Percentiles rank a stretch among this genome's conserved stretches.
phyloP scores from a whole-genome alignment of 176 grass and related monocot species.

The Typha latifolia region DNA sequence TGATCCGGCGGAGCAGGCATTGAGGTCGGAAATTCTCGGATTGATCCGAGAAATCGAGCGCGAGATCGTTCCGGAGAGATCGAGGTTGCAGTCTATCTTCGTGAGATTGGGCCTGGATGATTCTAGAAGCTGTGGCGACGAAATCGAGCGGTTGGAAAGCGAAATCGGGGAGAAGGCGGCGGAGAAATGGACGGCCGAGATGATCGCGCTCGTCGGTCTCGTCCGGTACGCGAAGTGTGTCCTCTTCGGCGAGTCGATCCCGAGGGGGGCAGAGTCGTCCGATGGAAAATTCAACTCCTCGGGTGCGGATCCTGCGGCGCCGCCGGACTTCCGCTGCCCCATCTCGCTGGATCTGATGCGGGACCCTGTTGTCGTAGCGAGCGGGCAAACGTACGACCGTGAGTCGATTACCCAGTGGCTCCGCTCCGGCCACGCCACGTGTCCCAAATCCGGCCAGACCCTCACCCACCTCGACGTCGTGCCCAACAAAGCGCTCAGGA shows the following conservation, averaged over 20 bases:
- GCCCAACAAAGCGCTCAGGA: slow-evolving; percentile 79
- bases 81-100: slow-evolving; percentile 46
- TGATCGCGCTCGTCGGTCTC: slow-evolving; percentile 75
- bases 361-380: slow-evolving; percentile 65
- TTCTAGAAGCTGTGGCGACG: slow-evolving; percentile 46
- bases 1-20: slow-evolving; percentile 22
- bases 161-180: slow-evolving; percentile 70
- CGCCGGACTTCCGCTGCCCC: slow-evolving; percentile 81
- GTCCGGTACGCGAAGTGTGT: slow-evolving; percentile 90
- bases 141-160: slow-evolving; percentile 75
- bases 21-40: slow-evolving; percentile 45
- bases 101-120: slow-evolving; percentile 47
- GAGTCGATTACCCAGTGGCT: slow-evolving; percentile 75
- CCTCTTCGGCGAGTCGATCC: slow-evolving; percentile 60
- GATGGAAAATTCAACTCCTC: slow-evolving; percentile 2
- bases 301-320: slow-evolving; percentile 17
- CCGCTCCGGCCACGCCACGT: slow-evolving; percentile 62
- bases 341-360: slow-evolving; percentile 88
- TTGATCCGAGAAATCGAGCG: slow-evolving; percentile 56
- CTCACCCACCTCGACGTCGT: slow-evolving; percentile 49
- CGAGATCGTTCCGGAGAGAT: slow-evolving; percentile 66
- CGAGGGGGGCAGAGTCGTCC: slow-evolving; percentile 29
- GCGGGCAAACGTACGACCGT: slow-evolving; percentile 88
- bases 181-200: slow-evolving; percentile 52
- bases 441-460: slow-evolving; percentile 75